Base-by-base conservation (phyloP, 2,329 filamentous ascomycete genomes). In the Arthrobotrys iridis region DNA sequence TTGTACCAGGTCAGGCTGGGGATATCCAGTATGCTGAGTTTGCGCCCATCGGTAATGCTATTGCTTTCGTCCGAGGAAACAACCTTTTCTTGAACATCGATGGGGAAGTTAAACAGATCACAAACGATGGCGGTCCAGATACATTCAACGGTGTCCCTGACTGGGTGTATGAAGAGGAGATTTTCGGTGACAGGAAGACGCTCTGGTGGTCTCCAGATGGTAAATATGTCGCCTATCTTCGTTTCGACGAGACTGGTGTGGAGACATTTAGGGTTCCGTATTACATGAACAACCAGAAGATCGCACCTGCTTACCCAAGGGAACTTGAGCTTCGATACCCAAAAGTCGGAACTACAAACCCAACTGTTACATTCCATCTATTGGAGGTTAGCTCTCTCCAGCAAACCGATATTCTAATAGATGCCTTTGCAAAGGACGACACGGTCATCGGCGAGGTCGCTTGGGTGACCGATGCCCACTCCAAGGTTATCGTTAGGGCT, bases 11-110 rank as follows among this genome's bases (percentile, higher is more conserved):
- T 67, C 88, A 90, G 76, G 83, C 81, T 0, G 88, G 87, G 10
- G 88, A 91, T 78, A 88, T 91, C 52, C 89, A 91, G 79, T 90
- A 89, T 77, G 89, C 89, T 1, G 83, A 85, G 66, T 87, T 89
- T 81, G 87, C 87, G 33, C 87, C 88, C 1, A 80, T 80, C 0
- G 86, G 87, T 18, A 84, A 87, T 43, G 82, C 85, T n/a, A 85
- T 91, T 77, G 89, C 88, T 0, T 91, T 90, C 79, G 89, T 91
- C 13, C 87, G 88, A 45, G 87, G 83, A 43, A 91, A 91, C 80
- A 85, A 91, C 79, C 81, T 91, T 0, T 91, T 85, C 81, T 80
- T 90, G 62, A 87, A 85, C 83, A 83, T 83, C 73, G 83, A 86
- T 57, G 87, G 87, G 26, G 83, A 84, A 2, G 82, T 87, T 11